These are phyloP conservation scores for Rosa persica DNA, from an alignment of 306 rosid genomes.

Conservation along the genomic window DNA sequence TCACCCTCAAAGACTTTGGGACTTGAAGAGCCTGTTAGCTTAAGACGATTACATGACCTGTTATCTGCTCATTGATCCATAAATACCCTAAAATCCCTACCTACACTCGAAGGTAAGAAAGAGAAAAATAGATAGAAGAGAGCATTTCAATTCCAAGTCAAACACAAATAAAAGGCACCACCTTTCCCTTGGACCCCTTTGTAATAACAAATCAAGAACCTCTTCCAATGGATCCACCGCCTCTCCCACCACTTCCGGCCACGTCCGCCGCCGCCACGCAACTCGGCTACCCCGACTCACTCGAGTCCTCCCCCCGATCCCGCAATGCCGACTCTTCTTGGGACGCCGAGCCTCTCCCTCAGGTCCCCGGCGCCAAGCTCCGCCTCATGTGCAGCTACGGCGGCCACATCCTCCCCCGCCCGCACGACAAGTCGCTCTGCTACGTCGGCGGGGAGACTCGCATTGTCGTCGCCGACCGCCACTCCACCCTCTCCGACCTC, in stretches of 20 bases:
- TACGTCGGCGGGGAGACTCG: slow-evolving; percentile 94
- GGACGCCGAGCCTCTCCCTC: slow-evolving; percentile 52
- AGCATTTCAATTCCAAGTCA: slow-evolving; percentile 27
- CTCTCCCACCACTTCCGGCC: slow-evolving; percentile 9
- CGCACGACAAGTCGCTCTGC: slow-evolving; percentile 84
- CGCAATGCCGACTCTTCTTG: slow-evolving; percentile 50
- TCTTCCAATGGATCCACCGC: slow-evolving; percentile 25
- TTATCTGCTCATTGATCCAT: not conserved
- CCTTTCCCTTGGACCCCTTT: not conserved
- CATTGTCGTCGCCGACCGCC: slow-evolving; percentile 71
- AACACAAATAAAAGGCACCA: not conserved
- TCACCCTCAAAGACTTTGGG: not conserved
- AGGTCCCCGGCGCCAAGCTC: slow-evolving; percentile 68
- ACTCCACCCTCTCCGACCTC: slow-evolving; percentile 59
- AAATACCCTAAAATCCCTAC: not conserved
- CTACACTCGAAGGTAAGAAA: slow-evolving; percentile 30
- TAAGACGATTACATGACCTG: not conserved
- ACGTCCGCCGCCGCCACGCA: slow-evolving; percentile 15
- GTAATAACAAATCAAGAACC: not conserved
- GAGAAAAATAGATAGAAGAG: not conserved
- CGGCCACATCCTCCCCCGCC: slow-evolving; percentile 96
- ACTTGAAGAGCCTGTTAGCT: no score
- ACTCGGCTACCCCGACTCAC: slow-evolving; percentile 44
- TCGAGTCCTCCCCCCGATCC: slow-evolving; percentile 61
- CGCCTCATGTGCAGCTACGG: slow-evolving; percentile 98